These are phyloP conservation scores for Petunia secreta DNA, from an alignment of 257 asterid genomes.

Conservation along the genomic window DNA sequence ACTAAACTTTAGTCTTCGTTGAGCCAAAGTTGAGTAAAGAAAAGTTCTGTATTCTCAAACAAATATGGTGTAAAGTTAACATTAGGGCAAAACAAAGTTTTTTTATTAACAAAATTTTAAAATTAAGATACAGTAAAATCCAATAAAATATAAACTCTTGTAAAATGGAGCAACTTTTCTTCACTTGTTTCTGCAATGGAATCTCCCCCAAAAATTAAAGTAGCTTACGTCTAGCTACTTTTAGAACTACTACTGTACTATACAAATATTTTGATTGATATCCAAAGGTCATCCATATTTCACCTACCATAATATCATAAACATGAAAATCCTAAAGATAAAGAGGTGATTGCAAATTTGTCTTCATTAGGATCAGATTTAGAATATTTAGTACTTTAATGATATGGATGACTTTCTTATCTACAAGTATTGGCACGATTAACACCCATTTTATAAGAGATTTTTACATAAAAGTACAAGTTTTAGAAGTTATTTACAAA, in stretches of 20 bases:
- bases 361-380: not conserved
- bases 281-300: not conserved
- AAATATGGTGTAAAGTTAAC: too few species aligned
- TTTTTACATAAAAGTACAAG: too few species aligned
- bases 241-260: not conserved
- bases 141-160: too few species aligned
- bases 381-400: not conserved
- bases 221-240: not conserved
- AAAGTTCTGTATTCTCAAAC: too few species aligned
- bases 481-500: too few species aligned
- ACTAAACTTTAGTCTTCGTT: too few species aligned
- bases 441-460: not conserved
- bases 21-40: too few species aligned
- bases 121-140: too few species aligned
- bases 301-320: not conserved
- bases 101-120: not conserved
- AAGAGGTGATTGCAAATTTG: conserved; percentile 1
- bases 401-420: conserved; percentile 7
- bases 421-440: not conserved
- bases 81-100: too few species aligned
- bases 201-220: not conserved
- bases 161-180: not conserved
- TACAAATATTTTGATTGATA: not conserved
- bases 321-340: not conserved
- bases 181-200: not conserved